These are phyloP conservation scores for Rhizopogon rudus DNA, from an alignment of 768 basidiomycete species.

Conservation along the genomic window DNA sequence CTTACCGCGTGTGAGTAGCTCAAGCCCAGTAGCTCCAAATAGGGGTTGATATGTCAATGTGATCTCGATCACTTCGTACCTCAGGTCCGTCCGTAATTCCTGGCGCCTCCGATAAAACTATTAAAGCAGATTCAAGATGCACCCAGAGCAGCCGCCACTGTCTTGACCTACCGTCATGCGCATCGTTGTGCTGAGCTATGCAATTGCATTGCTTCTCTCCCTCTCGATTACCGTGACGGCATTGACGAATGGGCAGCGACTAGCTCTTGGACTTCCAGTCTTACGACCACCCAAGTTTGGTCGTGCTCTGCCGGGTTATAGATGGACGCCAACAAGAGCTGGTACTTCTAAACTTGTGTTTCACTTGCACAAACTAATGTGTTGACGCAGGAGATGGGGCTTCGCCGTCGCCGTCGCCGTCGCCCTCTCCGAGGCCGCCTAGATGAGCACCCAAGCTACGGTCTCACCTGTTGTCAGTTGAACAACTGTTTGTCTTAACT, in stretches of 20 bases:
- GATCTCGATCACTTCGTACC: neutral
- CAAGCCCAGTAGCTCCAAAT: neutral
- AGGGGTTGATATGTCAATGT: neutral
- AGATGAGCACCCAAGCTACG: conserved; percentile 13
- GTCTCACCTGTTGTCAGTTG: conserved; percentile 29
- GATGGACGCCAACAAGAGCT: conserved; percentile 17
- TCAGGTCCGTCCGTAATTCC: neutral
- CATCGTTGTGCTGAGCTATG: conserved; percentile 7
- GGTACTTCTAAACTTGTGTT: conserved; percentile 3
- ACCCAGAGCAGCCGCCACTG: neutral
- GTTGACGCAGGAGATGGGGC: neutral
- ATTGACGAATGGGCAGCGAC: conserved; percentile 36
- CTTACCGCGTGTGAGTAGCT: neutral
- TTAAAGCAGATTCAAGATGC: neutral
- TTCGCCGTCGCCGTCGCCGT: neutral
- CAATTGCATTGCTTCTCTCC: conserved; percentile 16
- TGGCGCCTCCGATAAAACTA: neutral
- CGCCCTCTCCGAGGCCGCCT: conserved; percentile 12
- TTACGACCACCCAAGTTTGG: conserved; percentile 26
- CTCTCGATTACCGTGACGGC: conserved; percentile 16
- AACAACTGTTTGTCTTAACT: neutral
- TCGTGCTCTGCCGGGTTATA: conserved; percentile 24
- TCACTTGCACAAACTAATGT: neutral
- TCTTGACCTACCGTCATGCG: conserved; percentile 3
- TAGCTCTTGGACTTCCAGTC: conserved; percentile 42